Evolutionary conservation across 306 rosid species (phyloP).

Genomic region (Sphenostylis stenocarpa): DNA sequence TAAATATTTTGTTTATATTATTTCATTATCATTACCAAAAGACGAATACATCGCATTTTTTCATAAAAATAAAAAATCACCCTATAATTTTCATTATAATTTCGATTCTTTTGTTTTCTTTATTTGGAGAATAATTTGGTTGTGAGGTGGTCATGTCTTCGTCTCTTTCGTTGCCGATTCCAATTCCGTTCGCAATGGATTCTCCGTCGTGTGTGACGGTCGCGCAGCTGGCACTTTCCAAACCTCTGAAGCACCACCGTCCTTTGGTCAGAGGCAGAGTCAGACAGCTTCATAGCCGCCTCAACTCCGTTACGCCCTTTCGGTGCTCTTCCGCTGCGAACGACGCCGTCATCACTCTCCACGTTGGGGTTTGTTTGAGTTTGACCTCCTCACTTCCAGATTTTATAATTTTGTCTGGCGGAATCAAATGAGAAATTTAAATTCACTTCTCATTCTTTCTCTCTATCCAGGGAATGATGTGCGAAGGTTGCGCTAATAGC

Average conservation of each 20-base stretch:
- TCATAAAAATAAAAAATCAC: too few relatives aligned
- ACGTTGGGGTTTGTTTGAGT: constrained; percentile 31
- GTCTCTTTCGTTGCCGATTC: background rate
- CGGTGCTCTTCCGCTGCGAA: constrained; percentile 10
- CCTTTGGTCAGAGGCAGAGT: background rate
- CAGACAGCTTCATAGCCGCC: background rate
- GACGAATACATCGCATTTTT: too few relatives aligned
- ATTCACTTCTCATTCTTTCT: background rate
- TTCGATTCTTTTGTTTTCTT: too few relatives aligned
- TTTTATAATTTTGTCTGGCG: background rate
- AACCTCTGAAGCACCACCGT: background rate
- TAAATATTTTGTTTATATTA: too few relatives aligned
- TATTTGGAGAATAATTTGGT: too few relatives aligned
- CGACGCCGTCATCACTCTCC: constrained; percentile 29
- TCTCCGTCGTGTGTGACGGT: background rate
- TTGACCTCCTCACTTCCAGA: too few relatives aligned
- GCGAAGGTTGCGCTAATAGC: constrained; percentile 81
- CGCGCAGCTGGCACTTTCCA: background rate
- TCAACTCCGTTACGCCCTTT: background rate
- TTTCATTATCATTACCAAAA: too few relatives aligned
- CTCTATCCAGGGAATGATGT: constrained; percentile 54
- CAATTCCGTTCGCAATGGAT: constrained; percentile 3
- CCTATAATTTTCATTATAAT: too few relatives aligned
- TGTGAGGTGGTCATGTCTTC: background rate
- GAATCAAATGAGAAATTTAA: background rate